A percentile compares a stretch with the other conserved stretches of the same genome.
phyloP scores from a whole-genome alignment of 495 filamentous ascomycete species.

The Penicillium cataractarum region DNA sequence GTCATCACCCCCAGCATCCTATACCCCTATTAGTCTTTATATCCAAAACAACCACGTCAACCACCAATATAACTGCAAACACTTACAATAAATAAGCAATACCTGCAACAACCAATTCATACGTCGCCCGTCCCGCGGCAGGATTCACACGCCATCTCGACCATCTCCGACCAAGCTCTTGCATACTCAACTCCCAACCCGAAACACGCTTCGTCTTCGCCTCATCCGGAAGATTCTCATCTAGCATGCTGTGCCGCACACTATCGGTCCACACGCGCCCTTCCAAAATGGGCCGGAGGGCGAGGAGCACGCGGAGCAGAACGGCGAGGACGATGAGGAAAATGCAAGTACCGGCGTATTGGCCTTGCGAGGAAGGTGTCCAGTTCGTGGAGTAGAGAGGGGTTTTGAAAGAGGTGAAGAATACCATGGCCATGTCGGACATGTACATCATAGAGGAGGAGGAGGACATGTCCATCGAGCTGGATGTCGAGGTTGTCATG shows the following conservation, averaged over 20 bases:
- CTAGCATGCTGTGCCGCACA: constrained; percentile 13
- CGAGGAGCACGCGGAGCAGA: constrained; percentile 31
- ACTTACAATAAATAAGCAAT: constrained; percentile 34
- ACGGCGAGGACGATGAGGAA: constrained; percentile 35
- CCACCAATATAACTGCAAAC: background rate
- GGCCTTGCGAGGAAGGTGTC: constrained; percentile 28
- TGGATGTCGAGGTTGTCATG: constrained; percentile 22
- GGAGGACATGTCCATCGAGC: constrained; percentile 26
- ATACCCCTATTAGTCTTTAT: background rate
- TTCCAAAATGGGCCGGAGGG: constrained; percentile 30
- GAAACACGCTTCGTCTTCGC: constrained; percentile 10
- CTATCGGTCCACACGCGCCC: constrained; percentile 29
- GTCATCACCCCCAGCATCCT: constrained; percentile 41
- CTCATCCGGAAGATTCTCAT: constrained; percentile 10
- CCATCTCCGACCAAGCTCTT: constrained; percentile 30
- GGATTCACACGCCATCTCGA: constrained; percentile 34
- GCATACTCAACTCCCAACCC: constrained; percentile 13
- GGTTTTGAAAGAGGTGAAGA: constrained; percentile 33
- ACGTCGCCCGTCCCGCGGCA: constrained; percentile 28
- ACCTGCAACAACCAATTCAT: constrained; percentile 28
- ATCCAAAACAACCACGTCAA: background rate
- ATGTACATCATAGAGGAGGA: constrained; percentile 29
- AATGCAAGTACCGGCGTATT: constrained; percentile 38
- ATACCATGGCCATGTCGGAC: constrained; percentile 37
- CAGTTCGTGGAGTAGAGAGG: constrained; percentile 30